Percentiles rank a stretch among this genome's conserved stretches.
These are phyloP conservation scores for Penicillium ochrochloron DNA, from an alignment of 495 filamentous ascomycete genomes.

Conservation along the genomic window DNA sequence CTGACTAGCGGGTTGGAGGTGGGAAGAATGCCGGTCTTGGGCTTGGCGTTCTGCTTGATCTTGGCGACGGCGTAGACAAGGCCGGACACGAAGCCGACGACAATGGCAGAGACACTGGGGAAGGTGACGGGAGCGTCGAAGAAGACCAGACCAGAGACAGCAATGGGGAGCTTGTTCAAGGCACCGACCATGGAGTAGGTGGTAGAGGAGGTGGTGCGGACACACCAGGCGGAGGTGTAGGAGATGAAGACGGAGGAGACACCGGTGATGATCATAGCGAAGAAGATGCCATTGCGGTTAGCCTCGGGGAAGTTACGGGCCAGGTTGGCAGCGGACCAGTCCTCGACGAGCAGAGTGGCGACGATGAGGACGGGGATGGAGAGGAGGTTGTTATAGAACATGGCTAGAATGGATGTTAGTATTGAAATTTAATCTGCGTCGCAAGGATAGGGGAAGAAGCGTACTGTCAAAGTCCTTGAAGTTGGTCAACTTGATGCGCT, in stretches of 20 bases:
- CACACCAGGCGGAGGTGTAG: constrained; percentile 98
- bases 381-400: constrained; percentile 99
- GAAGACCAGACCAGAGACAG: constrained; percentile 87
- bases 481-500: constrained; percentile 98
- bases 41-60: constrained; percentile 76
- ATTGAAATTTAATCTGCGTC: constrained; percentile 35
- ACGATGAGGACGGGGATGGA: constrained; percentile 91
- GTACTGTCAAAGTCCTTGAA: constrained; percentile 99
- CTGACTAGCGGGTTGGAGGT: constrained; percentile 73
- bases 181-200: constrained; percentile 99
- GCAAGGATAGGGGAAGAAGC: constrained; percentile 37
- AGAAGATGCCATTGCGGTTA: constrained; percentile 71
- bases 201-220: constrained; percentile 93
- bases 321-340: constrained; percentile 90
- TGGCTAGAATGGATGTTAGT: constrained; percentile 60
- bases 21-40: constrained; percentile 65
- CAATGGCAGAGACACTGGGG: constrained; percentile 85
- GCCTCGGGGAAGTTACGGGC: constrained; percentile 82
- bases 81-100: constrained; percentile 86
- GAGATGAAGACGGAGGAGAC: constrained; percentile 96
- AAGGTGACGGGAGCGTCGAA: constrained; percentile 95
- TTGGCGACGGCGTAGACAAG: constrained; percentile 93
- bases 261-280: constrained; percentile 93
- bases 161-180: constrained; percentile 96
- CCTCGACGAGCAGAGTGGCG: constrained; percentile 81